Base-by-base conservation (phyloP, 225 moss, liverwort and hornwort genomes). In the Lunularia cruciata region DNA sequence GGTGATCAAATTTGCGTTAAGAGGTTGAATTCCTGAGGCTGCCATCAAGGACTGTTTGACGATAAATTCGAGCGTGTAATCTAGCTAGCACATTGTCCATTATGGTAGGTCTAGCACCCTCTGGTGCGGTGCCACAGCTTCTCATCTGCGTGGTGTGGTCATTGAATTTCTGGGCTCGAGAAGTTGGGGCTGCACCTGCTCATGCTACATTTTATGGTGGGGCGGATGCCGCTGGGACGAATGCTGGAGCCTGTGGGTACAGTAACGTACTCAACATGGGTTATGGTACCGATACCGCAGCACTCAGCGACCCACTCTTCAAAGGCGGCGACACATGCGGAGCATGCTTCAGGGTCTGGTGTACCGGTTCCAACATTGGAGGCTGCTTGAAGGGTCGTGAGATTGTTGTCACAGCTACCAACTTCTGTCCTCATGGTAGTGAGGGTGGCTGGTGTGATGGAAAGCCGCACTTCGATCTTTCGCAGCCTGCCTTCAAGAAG, bases 191-290 rank as follows among this genome's bases (percentile, higher is more conserved):
- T n/a, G n/a, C n/a, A n/a, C n/a, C n/a, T n/a, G n/a, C n/a, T n/a
- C n/a, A n/a, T n/a, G n/a, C n/a, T n/a, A n/a, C n/a, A n/a, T n/a
- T n/a, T n/a, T n/a, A n/a, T n/a, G n/a, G n/a, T n/a, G n/a, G n/a
- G n/a, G n/a, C n/a, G n/a, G n/a, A n/a, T n/a, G n/a, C n/a, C n/a
- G n/a, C n/a, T n/a, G n/a, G n/a, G n/a, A n/a, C n/a, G n/a, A n/a
- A n/a, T n/a, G 68, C n/a, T 52, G 68, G 68, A 16, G 68, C 53
- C 4, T 68, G 68, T 34, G 68, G 54, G 20, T 68, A 68, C 23
- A 33, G 18, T 14, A 54, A 68, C 22, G 68, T 68, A 2, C 37
- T 68, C 4, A 0, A 53, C 23, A 20, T 68, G 53, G 68, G 68
- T 20, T 68, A 68, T 37, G 68, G 68, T 0, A 55, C 23, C 3